Base-by-base conservation (phyloP, 176 grass and related monocot genomes). In the Triticum timopheevii region DNA sequence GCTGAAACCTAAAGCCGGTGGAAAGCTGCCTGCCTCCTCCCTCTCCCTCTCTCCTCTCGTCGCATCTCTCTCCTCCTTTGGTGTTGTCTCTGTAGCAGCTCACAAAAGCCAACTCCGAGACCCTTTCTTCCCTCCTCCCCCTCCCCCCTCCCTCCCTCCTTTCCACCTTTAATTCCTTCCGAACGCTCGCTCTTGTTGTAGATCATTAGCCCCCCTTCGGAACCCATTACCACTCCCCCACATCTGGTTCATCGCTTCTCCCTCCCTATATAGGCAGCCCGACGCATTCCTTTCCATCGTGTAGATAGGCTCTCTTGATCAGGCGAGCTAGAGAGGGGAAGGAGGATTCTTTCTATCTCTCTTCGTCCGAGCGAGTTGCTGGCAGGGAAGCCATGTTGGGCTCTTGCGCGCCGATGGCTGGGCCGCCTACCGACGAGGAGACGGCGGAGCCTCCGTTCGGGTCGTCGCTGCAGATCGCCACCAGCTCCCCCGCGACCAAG, bases 1-100 rank as follows among this genome's bases (percentile, higher is more conserved):
- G 88, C 79, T 76, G 56, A 87, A 79, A 93, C 88, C 85, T 90
- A 92, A 87, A 93, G 88, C 86, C 64, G 86, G 87, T 92, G 72
- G 76, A 91, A 91, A 93, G 93, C 77, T 90, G 90, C 84, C 54
- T 58, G 52, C 63, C 47, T 27, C 28, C 66, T 3, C 16, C 5
- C 68, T 61, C 42, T 2, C 42, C 2, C 42, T 11, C 10, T 13
- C 82, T 7, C 50, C 50, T 17, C 52, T 58, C 17, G 25, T 24
- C 85, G 20, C 69, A 4, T 22, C 15, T 42, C 73, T 84, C 82
- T n/a, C 77, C 69, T 77, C 80, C 47, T 68, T 80, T 78, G 81
- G 81, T 80, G 47, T 38, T 85, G 85, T 88, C 66, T 83, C 61
- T 80, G 88, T 56, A 85, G 86, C 66, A 88, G 88, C 65, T 72